These are phyloP conservation scores for Pythium volutum DNA, from an alignment of 352 stramenopile species.

Conservation along the genomic window DNA sequence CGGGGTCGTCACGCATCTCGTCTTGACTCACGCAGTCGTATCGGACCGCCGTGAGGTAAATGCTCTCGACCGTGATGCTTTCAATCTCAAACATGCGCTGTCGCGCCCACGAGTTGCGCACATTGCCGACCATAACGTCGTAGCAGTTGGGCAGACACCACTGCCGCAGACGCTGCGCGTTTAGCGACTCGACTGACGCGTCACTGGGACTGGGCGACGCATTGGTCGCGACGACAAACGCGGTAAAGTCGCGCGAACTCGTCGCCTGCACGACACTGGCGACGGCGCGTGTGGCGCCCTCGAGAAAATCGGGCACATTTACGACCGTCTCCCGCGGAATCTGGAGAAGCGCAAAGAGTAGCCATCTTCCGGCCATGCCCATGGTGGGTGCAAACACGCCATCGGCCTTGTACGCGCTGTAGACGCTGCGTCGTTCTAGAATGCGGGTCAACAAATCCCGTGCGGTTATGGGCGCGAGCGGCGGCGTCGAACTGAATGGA, in stretches of 20 bases:
- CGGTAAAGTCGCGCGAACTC: constrained; percentile 16
- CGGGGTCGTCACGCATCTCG: constrained; percentile 5
- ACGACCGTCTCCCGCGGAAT: constrained; percentile 3
- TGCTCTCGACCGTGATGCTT: constrained; percentile 4
- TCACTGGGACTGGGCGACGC: neutral
- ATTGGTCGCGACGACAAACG: neutral
- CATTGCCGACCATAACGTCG: constrained; percentile 14
- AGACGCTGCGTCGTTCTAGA: neutral
- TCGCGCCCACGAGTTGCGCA: constrained; percentile 13
- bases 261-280: constrained; percentile 16
- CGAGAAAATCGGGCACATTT: constrained; percentile 19
- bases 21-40: constrained; percentile 18
- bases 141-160: constrained; percentile 22
- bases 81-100: constrained; percentile 21
- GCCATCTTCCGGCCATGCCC: constrained; percentile 9
- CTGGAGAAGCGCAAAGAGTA: constrained; percentile 14
- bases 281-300: constrained; percentile 13
- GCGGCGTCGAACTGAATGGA: neutral
- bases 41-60: constrained; percentile 4
- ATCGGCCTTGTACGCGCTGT: neutral
- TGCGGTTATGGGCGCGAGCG: constrained; percentile 8
- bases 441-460: constrained; percentile 18
- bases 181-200: neutral
- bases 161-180: constrained; percentile 4
- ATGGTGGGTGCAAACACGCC: constrained; percentile 11